A percentile compares a stretch with the other conserved stretches of the same genome.
These are phyloP conservation scores for Trypanosoma caninum DNA, from an alignment of 208 protist genomes.

Conservation along the genomic window DNA sequence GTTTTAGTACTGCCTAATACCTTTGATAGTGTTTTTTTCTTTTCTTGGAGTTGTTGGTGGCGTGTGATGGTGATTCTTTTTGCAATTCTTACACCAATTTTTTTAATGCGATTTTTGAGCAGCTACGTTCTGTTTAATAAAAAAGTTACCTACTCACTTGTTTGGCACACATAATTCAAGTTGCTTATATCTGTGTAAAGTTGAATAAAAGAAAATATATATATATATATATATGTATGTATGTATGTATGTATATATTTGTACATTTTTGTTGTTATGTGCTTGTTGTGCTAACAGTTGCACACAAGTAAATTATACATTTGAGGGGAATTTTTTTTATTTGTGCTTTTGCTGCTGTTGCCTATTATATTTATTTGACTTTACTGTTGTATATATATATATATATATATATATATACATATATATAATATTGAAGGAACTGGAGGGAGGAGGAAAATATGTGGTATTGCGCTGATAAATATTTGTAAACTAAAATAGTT, in stretches of 20 bases:
- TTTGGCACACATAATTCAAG: background rate
- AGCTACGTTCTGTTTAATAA: constrained; percentile 52
- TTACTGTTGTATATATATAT: too few relatives aligned
- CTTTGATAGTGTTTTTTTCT: constrained; percentile 93
- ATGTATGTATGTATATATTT: background rate
- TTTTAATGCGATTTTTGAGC: constrained; percentile 40
- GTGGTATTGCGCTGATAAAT: too few relatives aligned
- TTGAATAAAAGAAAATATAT: background rate
- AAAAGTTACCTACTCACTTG: constrained; percentile 26
- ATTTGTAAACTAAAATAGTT: too few relatives aligned
- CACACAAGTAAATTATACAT: too few relatives aligned
- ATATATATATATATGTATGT: background rate
- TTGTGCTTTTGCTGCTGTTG: too few relatives aligned
- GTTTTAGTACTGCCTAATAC: constrained; percentile 90
- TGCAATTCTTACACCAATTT: constrained; percentile 63
- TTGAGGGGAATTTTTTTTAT: too few relatives aligned
- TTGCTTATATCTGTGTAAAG: background rate
- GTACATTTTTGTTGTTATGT: background rate
- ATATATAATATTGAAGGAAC: too few relatives aligned
- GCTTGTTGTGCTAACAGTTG: background rate
- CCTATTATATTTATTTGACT: too few relatives aligned
- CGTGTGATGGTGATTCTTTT: constrained; percentile 76
- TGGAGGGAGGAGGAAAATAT: too few relatives aligned
- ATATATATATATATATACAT: too few relatives aligned
- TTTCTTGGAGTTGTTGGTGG: constrained; percentile 90